phyloP scores from a whole-genome alignment of 2,329 filamentous ascomycete genomes.

The Diaporthe amygdali region DNA sequence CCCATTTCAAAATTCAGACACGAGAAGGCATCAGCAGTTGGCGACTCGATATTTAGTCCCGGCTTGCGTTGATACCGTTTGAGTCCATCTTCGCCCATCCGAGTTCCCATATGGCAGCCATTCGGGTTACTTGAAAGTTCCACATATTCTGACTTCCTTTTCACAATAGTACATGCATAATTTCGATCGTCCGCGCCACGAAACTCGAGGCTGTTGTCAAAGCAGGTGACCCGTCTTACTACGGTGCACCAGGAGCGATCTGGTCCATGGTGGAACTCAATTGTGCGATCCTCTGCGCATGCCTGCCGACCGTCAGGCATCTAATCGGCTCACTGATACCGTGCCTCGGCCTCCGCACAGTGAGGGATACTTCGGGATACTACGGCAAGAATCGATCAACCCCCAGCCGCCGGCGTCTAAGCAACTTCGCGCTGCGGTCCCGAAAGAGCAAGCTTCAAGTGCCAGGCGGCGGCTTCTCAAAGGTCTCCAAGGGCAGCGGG shows the following conservation, averaged over 20 bases:
- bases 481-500: slow-evolving; percentile 4
- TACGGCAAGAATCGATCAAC: background rate
- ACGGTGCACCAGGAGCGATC: slow-evolving; percentile 37
- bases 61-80: too few relatives aligned
- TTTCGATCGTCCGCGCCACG: slow-evolving; percentile 41
- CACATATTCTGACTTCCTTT: background rate
- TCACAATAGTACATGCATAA: slow-evolving; percentile 31
- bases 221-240: slow-evolving; percentile 38
- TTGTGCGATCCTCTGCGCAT: slow-evolving; percentile 44
- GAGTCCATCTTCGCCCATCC: background rate
- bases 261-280: slow-evolving; percentile 47
- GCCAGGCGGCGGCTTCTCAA: background rate
- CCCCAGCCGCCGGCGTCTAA: background rate
- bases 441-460: background rate
- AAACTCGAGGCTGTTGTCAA: slow-evolving; percentile 34
- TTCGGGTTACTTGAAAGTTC: too few relatives aligned
- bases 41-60: too few relatives aligned
- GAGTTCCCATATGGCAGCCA: too few relatives aligned
- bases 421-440: slow-evolving; percentile 2
- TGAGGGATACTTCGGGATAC: background rate
- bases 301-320: slow-evolving; percentile 44
- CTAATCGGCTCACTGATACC: slow-evolving; percentile 30
- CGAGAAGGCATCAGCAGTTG: background rate
- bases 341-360: slow-evolving; percentile 19
- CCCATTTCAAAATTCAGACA: background rate